Percentiles rank a stretch among this genome's conserved stretches.
Evolutionary conservation across 1,284 basidiomycete genomes (phyloP).

Genomic region (Fomitopsis palustris): DNA sequence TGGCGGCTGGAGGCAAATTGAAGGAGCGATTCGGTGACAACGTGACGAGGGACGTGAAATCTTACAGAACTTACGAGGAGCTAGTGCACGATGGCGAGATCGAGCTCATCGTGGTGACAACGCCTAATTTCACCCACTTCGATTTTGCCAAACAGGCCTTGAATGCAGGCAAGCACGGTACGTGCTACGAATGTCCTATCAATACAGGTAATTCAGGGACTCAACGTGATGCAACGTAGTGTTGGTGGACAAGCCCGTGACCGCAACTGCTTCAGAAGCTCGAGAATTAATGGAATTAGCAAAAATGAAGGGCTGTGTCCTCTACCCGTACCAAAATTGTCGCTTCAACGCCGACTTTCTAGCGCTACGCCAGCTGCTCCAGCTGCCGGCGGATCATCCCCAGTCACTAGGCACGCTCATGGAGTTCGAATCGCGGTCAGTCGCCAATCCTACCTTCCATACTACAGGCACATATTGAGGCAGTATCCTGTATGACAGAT

Average conservation of each 20-base stretch:
- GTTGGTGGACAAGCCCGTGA: constrained; percentile 84
- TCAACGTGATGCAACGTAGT: constrained; percentile 38
- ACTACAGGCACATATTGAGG: not conserved
- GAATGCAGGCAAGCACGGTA: constrained; percentile 77
- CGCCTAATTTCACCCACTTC: constrained; percentile 81
- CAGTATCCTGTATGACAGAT: constrained; percentile 36
- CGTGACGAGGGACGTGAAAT: constrained; percentile 35
- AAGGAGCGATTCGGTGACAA: constrained; percentile 56
- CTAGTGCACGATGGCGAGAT: constrained; percentile 57
- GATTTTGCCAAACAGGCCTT: constrained; percentile 60
- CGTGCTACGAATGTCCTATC: not conserved
- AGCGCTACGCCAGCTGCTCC: constrained; percentile 64
- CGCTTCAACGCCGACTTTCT: constrained; percentile 84
- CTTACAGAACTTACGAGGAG: constrained; percentile 51
- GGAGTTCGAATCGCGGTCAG: constrained; percentile 73
- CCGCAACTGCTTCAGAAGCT: constrained; percentile 63
- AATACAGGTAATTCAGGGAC: not conserved
- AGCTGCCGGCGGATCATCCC: constrained; percentile 46
- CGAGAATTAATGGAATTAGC: constrained; percentile 67
- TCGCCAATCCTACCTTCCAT: constrained; percentile 20
- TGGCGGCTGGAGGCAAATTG: constrained; percentile 55
- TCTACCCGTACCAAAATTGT: constrained; percentile 81
- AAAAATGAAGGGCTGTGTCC: constrained; percentile 56
- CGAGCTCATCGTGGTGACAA: constrained; percentile 70
- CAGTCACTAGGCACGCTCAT: constrained; percentile 57